Conservation (phyloP, 2,329 filamentous ascomycete species). For the Colletotrichum acutatum region DNA sequence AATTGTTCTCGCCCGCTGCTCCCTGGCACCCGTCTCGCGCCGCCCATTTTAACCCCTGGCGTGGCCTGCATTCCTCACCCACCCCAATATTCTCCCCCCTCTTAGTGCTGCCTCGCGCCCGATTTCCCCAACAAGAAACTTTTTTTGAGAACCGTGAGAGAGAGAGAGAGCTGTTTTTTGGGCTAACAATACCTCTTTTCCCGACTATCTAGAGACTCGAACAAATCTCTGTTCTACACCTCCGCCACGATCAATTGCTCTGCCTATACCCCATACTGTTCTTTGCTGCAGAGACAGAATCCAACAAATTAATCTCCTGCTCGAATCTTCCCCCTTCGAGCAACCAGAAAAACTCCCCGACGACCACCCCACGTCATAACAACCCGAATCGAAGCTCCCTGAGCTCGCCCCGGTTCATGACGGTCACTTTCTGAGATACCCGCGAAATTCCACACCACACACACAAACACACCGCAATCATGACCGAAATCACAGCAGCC, state of each 20-base stretch:
- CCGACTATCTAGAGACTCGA: slow-evolving; percentile 27
- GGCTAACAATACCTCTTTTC: slow-evolving; percentile 20
- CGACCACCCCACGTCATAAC: background rate
- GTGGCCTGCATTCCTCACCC: slow-evolving; percentile 4
- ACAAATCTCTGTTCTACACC: slow-evolving; percentile 33
- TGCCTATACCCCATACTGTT: slow-evolving; percentile 32
- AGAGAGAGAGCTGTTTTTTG: background rate
- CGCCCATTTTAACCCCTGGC: slow-evolving; percentile 20
- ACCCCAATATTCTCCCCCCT: slow-evolving; percentile 10
- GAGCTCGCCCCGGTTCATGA: slow-evolving; percentile 35
- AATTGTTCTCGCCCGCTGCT: background rate
- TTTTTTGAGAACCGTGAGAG: background rate
- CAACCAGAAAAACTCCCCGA: background rate
- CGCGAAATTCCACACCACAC: slow-evolving; percentile 3
- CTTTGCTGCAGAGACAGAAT: slow-evolving; percentile 21
- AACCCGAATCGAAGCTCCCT: slow-evolving; percentile 26
- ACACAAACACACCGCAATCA: slow-evolving; percentile 44
- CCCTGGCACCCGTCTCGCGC: background rate
- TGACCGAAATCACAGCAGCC: slow-evolving; percentile 59
- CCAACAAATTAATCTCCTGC: slow-evolving; percentile 31
- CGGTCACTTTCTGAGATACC: slow-evolving; percentile 36
- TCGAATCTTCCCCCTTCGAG: slow-evolving; percentile 33
- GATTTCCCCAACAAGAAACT: slow-evolving; percentile 32
- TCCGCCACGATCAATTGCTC: slow-evolving; percentile 23
- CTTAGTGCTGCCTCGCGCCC: background rate